A percentile compares a stretch with the other conserved stretches of the same genome.
phyloP scores from a whole-genome alignment of 768 basidiomycete genomes.

The Ramaria sp. region DNA sequence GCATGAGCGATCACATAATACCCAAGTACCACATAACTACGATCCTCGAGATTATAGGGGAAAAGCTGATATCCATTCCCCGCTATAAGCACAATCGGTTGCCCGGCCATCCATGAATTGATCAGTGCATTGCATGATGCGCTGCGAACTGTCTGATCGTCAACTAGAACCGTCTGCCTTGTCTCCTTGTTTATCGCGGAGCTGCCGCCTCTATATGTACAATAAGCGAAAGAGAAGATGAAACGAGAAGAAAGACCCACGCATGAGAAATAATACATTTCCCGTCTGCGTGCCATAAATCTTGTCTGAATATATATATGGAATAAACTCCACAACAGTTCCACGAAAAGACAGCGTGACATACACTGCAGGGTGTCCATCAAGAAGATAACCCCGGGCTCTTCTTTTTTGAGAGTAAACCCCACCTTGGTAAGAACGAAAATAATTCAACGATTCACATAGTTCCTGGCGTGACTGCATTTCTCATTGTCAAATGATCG shows the following conservation, averaged over 20 bases:
- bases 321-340: slow-evolving; percentile 1
- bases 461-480: slow-evolving; percentile 71
- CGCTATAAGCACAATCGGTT: slow-evolving; percentile 59
- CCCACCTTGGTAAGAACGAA: slow-evolving; percentile 42
- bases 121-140: slow-evolving; percentile 63
- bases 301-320: slow-evolving; percentile 39
- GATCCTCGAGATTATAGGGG: slow-evolving; percentile 49
- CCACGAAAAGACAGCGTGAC: slow-evolving; percentile 11
- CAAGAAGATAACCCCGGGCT: slow-evolving; percentile 68
- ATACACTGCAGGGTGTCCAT: slow-evolving; percentile 59
- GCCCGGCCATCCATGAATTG: slow-evolving; percentile 38
- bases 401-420: slow-evolving; percentile 55
- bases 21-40: slow-evolving; percentile 46
- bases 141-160: slow-evolving; percentile 59
- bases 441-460: slow-evolving; percentile 68
- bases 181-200: slow-evolving; percentile 13
- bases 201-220: background rate
- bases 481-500: background rate
- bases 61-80: slow-evolving; percentile 68
- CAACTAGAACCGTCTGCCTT: slow-evolving; percentile 31
- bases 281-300: slow-evolving; percentile 53
- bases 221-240: background rate
- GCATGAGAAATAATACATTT: slow-evolving; percentile 76
- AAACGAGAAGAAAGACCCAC: slow-evolving; percentile 32
- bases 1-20: slow-evolving; percentile 62